A percentile compares a stretch with the other conserved stretches of the same genome.
These are phyloP conservation scores for Leptomonas pyrrhocoris DNA, from an alignment of 208 protist species.

Conservation along the genomic window DNA sequence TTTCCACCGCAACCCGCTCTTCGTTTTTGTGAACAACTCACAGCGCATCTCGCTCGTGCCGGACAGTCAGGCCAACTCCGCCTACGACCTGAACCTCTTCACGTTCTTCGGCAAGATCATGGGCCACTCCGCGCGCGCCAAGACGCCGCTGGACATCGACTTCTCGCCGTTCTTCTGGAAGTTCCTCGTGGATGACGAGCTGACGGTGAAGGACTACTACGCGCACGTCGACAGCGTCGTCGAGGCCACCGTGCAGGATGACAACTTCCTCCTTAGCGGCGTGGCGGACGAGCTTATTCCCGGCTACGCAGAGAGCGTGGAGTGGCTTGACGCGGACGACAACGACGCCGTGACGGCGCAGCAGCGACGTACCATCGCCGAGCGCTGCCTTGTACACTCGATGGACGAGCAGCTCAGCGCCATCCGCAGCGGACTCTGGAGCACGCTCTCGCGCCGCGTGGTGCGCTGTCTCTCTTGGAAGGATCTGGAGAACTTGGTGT, in stretches of 20 bases:
- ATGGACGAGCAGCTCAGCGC: conserved; percentile 88
- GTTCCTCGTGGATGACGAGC: conserved; percentile 85
- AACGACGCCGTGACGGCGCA: conserved; percentile 31
- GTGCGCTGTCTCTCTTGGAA: conserved; percentile 86
- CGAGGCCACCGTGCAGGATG: conserved; percentile 75
- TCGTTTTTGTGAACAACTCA: conserved; percentile 84
- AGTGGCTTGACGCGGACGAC: conserved; percentile 41
- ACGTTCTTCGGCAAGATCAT: conserved; percentile 92
- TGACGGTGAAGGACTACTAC: conserved; percentile 89
- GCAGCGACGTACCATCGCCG: conserved; percentile 64
- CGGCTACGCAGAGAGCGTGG: conserved; percentile 58
- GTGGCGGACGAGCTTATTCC: conserved; percentile 88
- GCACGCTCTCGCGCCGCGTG: conserved; percentile 77
- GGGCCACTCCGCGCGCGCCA: conserved; percentile 74
- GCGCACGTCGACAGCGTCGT: conserved; percentile 87
- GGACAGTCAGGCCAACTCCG: conserved; percentile 68
- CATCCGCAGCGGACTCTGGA: conserved; percentile 83
- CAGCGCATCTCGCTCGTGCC: conserved; percentile 86
- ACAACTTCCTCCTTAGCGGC: conserved; percentile 79
- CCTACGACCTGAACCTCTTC: conserved; percentile 80
- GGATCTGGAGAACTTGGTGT: conserved; percentile 83
- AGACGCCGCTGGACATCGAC: conserved; percentile 81
- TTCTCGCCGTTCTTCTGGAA: conserved; percentile 93
- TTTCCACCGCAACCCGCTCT: conserved; percentile 88
- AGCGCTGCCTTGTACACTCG: conserved; percentile 85